Evolutionary conservation across 768 basidiomycete species (phyloP).

Genomic region (Kwoniella europaea): DNA sequence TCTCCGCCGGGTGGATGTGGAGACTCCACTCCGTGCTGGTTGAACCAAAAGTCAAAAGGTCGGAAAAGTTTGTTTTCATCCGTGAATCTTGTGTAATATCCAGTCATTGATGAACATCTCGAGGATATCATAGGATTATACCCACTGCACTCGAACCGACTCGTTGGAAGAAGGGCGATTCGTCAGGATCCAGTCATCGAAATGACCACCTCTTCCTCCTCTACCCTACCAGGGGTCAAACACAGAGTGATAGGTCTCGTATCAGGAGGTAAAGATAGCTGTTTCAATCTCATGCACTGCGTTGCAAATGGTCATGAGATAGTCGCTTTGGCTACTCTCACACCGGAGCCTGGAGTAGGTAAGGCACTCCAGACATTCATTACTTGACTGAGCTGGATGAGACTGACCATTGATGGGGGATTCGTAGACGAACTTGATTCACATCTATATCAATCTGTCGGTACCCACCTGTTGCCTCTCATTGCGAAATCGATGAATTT

Average conservation of each 20-base stretch:
- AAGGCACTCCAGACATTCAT: slow-evolving; percentile 33
- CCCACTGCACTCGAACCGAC: not conserved
- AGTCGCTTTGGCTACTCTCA: slow-evolving; percentile 83
- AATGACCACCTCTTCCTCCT: slow-evolving; percentile 4
- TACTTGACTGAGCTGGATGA: too few relatives aligned
- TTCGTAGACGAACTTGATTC: slow-evolving; percentile 94
- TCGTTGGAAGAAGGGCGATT: too few relatives aligned
- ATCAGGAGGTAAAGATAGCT: slow-evolving; percentile 97
- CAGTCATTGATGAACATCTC: not conserved
- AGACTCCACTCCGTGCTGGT: not conserved
- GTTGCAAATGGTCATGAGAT: slow-evolving; percentile 82
- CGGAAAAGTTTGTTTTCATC: too few relatives aligned
- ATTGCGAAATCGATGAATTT: slow-evolving; percentile 83
- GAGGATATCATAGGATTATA: not conserved
- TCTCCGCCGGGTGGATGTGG: not conserved
- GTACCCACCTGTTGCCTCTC: slow-evolving; percentile 86
- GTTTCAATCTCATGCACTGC: slow-evolving; percentile 92
- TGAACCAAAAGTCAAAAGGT: too few relatives aligned
- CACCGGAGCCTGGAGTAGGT: slow-evolving; percentile 87
- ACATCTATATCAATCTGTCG: slow-evolving; percentile 98
- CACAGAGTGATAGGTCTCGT: slow-evolving; percentile 86
- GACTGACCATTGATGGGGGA: not conserved
- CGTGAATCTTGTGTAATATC: too few relatives aligned
- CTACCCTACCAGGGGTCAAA: slow-evolving; percentile 32
- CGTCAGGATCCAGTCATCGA: too few relatives aligned